These are phyloP conservation scores for Leccinum longicurvipes DNA, from an alignment of 768 basidiomycete genomes.

Conservation along the genomic window DNA sequence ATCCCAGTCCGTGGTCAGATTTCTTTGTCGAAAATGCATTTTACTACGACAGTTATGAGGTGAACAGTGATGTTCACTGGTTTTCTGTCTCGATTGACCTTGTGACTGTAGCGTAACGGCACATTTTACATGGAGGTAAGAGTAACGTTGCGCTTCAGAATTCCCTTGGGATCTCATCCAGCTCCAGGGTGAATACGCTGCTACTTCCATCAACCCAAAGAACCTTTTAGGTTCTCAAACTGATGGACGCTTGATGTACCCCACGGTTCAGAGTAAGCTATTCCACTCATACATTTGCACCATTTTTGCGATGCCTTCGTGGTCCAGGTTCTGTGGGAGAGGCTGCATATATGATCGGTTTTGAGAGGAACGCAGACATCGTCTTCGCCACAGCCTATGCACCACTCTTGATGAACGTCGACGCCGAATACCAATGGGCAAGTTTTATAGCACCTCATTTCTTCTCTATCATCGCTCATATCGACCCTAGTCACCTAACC, in stretches of 20 bases:
- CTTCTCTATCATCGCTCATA: neutral
- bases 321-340: conserved; percentile 50
- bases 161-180: neutral
- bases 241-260: conserved; percentile 49
- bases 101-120: conserved; percentile 45
- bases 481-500: conserved; percentile 45
- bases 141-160: neutral
- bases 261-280: conserved; percentile 49
- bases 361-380: conserved; percentile 58
- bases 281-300: neutral
- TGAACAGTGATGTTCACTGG: conserved; percentile 9
- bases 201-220: conserved; percentile 47
- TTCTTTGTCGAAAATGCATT: conserved; percentile 49
- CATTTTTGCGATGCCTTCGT: neutral
- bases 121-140: conserved; percentile 48
- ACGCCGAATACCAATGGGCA: conserved; percentile 50
- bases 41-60: conserved; percentile 47
- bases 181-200: conserved; percentile 55
- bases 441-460: conserved; percentile 27
- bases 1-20: conserved; percentile 11
- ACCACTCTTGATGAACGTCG: conserved; percentile 51
- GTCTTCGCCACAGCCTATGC: conserved; percentile 65
- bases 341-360: conserved; percentile 66
- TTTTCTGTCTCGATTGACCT: neutral
- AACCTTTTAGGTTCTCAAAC: conserved; percentile 43